A percentile compares a stretch with the other conserved stretches of the same genome.
phyloP scores from a whole-genome alignment of 1,284 basidiomycete genomes.

The Heterobasidion annosum region DNA sequence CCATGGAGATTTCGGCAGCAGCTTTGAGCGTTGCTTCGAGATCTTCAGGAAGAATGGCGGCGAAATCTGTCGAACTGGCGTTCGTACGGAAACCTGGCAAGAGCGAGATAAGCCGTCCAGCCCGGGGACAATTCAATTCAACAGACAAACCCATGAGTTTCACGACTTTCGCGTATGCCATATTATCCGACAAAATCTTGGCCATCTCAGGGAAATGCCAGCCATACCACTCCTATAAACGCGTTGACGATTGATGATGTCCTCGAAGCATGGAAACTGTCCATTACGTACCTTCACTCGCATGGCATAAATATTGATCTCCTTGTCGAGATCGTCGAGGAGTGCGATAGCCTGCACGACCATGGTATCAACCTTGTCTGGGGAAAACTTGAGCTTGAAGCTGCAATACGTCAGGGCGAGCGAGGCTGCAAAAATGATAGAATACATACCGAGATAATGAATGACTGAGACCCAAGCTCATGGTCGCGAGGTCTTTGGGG shows the following conservation, averaged over 20 bases:
- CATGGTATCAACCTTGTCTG: slow-evolving; percentile 99
- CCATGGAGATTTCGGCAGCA: slow-evolving; percentile 96
- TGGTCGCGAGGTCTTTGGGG: slow-evolving; percentile 94
- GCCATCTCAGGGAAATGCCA: slow-evolving; percentile 99
- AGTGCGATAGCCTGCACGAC: slow-evolving; percentile 98
- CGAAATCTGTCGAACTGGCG: slow-evolving; percentile 79
- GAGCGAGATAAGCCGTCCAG: not conserved
- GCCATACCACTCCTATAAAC: slow-evolving; percentile 91
- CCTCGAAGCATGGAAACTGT: slow-evolving; percentile 1
- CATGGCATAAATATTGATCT: slow-evolving; percentile 99
- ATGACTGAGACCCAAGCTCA: slow-evolving; percentile 96
- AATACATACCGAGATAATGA: slow-evolving; percentile 74
- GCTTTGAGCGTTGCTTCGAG: slow-evolving; percentile 88
- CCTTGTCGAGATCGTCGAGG: slow-evolving; percentile 97
- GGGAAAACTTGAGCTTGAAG: slow-evolving; percentile 99
- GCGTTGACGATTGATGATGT: slow-evolving; percentile 3
- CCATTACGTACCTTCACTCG: slow-evolving; percentile 73
- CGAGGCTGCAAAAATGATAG: not conserved
- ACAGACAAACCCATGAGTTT: slow-evolving; percentile 66
- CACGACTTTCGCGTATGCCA: slow-evolving; percentile 92
- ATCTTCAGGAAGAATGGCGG: slow-evolving; percentile 89
- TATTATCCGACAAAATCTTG: slow-evolving; percentile 95
- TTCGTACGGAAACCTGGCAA: slow-evolving; percentile 85
- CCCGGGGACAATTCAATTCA: slow-evolving; percentile 3
- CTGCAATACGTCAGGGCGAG: slow-evolving; percentile 28